Conservation (phyloP, 2,329 filamentous ascomycete species). For the Xylariaceae sp. region DNA sequence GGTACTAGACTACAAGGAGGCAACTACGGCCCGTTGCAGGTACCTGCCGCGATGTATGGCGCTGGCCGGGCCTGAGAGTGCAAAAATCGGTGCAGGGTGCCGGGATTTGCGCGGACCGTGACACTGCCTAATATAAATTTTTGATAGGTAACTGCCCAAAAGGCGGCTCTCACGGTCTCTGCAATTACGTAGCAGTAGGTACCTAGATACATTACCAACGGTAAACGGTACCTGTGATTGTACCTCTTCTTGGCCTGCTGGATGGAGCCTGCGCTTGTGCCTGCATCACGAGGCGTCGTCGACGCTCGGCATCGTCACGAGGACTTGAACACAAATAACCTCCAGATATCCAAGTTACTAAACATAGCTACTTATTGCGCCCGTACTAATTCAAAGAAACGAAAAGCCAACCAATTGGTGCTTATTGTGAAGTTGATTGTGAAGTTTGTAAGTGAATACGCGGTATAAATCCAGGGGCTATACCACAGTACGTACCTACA, state of each 20-base stretch:
- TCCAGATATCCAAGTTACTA: background rate
- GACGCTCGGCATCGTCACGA: constrained; percentile 12
- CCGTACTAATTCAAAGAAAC: background rate
- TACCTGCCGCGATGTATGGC: background rate
- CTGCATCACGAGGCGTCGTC: constrained; percentile 14
- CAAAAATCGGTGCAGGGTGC: background rate
- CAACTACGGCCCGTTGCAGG: background rate
- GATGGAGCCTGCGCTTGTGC: constrained; percentile 12
- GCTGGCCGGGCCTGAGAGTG: background rate
- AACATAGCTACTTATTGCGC: no score
- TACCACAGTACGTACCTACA: no score
- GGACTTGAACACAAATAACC: constrained; percentile 11
- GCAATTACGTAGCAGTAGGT: no score
- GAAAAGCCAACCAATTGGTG: background rate
- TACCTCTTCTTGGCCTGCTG: no score
- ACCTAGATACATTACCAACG: no score
- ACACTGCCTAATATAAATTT: no score
- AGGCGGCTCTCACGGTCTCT: no score
- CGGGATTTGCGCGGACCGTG: no score
- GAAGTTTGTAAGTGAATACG: background rate
- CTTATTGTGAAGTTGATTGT: background rate
- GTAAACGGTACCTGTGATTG: no score
- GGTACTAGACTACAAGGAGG: background rate
- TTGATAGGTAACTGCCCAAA: no score
- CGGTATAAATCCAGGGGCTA: no score